Conservation (phyloP, 768 basidiomycete genomes). For the Dioszegia hungarica region DNA sequence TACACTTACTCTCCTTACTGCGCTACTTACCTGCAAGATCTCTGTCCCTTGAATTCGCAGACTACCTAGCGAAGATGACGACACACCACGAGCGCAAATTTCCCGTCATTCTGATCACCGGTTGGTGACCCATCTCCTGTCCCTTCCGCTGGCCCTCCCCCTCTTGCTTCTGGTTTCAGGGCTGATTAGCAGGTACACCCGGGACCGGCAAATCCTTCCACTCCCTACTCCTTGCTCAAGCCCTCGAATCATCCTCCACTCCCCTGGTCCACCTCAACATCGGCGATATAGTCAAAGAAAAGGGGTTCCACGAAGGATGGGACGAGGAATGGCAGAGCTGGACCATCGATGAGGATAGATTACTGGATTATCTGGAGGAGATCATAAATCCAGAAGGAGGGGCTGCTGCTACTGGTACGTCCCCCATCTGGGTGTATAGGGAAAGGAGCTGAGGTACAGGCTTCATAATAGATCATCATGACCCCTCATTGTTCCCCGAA, state of each 20-base stretch:
- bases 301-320: constrained; percentile 71
- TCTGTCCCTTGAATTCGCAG: no score
- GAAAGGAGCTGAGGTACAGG: constrained; percentile 15
- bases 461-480: constrained; percentile 49
- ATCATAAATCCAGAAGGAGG: constrained; percentile 27
- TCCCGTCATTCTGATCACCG: constrained; percentile 49
- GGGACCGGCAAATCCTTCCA: constrained; percentile 92
- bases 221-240: constrained; percentile 69
- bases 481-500: constrained; percentile 68
- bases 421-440: no score
- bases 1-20: no score
- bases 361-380: constrained; percentile 51
- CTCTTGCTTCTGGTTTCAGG: background rate
- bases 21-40: no score
- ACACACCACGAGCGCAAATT: constrained; percentile 45
- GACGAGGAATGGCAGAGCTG: constrained; percentile 95
- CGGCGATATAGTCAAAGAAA: constrained; percentile 81
- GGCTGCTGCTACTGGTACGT: constrained; percentile 29
- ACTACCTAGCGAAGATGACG: constrained; percentile 29
- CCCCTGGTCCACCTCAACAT: constrained; percentile 80
- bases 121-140: constrained; percentile 21
- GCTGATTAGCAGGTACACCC: constrained; percentile 42
- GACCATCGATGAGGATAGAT: constrained; percentile 93
- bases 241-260: constrained; percentile 48
- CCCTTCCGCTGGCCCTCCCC: background rate